Percentiles rank a stretch among this genome's conserved stretches.
Evolutionary conservation across 2,329 filamentous ascomycete species (phyloP).

Genomic region (Curvularia spicifera): DNA sequence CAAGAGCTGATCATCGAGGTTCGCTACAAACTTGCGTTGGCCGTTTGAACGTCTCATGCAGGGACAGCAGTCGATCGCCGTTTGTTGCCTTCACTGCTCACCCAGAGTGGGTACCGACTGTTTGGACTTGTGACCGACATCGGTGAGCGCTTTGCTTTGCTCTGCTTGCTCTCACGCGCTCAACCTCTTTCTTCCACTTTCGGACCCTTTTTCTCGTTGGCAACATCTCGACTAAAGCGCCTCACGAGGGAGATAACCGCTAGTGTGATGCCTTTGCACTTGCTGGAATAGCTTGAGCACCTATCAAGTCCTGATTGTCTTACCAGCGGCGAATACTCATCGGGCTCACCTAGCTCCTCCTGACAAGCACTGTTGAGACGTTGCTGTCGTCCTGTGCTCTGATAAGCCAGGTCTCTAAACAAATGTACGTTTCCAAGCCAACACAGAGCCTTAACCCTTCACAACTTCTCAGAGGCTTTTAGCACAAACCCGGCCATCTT

Average conservation of each 20-base stretch:
- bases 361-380: neutral
- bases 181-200: too few relatives aligned
- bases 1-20: too few relatives aligned
- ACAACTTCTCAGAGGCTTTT: neutral
- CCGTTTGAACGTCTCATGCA: neutral
- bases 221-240: too few relatives aligned
- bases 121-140: neutral
- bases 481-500: neutral
- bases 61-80: neutral
- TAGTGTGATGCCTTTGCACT: too few relatives aligned
- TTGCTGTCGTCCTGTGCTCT: neutral
- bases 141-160: too few relatives aligned
- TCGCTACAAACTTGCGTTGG: neutral
- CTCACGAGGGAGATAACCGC: too few relatives aligned
- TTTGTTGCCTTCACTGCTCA: neutral
- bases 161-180: too few relatives aligned
- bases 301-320: neutral
- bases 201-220: too few relatives aligned
- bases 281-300: neutral
- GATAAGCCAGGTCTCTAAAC: neutral
- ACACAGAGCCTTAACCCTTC: neutral
- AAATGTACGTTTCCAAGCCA: neutral
- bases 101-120: neutral
- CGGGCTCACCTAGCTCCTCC: neutral
- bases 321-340: neutral